These are phyloP conservation scores for Tanacetum coccineum DNA, from an alignment of 129 eudicot genomes.

Conservation along the genomic window DNA sequence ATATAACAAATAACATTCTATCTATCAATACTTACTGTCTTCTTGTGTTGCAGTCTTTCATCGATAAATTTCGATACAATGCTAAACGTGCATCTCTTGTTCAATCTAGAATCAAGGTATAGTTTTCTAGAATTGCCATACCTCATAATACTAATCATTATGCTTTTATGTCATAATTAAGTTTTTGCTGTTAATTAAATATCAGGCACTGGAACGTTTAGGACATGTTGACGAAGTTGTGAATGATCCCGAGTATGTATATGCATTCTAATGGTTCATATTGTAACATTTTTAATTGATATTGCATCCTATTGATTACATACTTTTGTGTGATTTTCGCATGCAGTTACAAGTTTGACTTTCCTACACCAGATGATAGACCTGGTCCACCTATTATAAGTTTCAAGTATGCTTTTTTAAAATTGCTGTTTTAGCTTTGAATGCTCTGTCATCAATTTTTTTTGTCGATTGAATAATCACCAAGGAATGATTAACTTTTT, in stretches of 20 bases:
- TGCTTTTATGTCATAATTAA: background rate
- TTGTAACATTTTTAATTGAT: conserved; percentile 2
- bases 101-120: conserved; percentile 97
- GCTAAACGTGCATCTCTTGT: conserved; percentile 99
- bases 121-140: conserved; percentile 12
- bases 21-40: conserved; percentile 6
- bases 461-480: conserved; percentile 10
- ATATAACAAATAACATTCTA: background rate
- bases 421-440: conserved; percentile 14
- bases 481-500: conserved; percentile 11
- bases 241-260: conserved; percentile 92
- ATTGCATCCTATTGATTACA: conserved; percentile 4
- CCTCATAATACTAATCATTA: background rate
- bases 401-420: conserved; percentile 63
- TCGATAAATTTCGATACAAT: conserved; percentile 95
- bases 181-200: conserved; percentile 15
- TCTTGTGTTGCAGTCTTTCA: conserved; percentile 70
- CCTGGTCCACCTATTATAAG: conserved; percentile 98
- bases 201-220: conserved; percentile 89
- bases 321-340: conserved; percentile 9
- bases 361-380: conserved; percentile 96
- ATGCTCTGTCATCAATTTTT: conserved; percentile 6
- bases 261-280: conserved; percentile 12
- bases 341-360: conserved; percentile 96
- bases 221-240: conserved; percentile 88